These are phyloP conservation scores for Rhodotorula toruloides DNA, from an alignment of 768 basidiomycete species.

Conservation along the genomic window DNA sequence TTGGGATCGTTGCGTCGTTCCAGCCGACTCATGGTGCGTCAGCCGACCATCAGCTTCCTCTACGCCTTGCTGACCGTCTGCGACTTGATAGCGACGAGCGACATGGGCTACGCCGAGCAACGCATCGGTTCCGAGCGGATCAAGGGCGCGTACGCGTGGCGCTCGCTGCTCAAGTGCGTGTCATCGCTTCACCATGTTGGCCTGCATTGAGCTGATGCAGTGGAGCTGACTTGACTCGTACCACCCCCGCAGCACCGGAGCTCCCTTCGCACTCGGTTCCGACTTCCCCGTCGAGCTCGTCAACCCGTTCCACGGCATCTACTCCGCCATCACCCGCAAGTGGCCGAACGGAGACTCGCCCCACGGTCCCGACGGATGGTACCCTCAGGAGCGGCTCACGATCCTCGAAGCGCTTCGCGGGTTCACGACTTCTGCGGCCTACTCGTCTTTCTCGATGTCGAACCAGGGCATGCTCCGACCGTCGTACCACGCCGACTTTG, in stretches of 20 bases:
- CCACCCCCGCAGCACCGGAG: slow-evolving; percentile 43
- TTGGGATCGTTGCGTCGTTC: slow-evolving; percentile 85
- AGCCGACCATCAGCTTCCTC: background rate
- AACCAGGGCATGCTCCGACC: slow-evolving; percentile 64
- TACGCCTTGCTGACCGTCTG: background rate
- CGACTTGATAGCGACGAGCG: slow-evolving; percentile 59
- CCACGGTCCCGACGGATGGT: slow-evolving; percentile 81
- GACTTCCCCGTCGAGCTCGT: slow-evolving; percentile 92
- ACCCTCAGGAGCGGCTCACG: slow-evolving; percentile 65
- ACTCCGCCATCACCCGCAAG: slow-evolving; percentile 75
- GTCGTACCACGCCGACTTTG: slow-evolving; percentile 84
- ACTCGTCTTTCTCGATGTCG: slow-evolving; percentile 72
- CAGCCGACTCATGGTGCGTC: slow-evolving; percentile 72
- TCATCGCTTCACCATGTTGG: background rate
- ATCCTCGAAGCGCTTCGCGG: slow-evolving; percentile 69
- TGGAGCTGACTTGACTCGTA: slow-evolving; percentile 56
- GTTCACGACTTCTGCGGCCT: slow-evolving; percentile 84
- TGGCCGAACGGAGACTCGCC: slow-evolving; percentile 67
- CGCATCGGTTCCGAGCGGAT: slow-evolving; percentile 76
- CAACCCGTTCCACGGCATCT: slow-evolving; percentile 82
- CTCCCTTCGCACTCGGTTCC: slow-evolving; percentile 71
- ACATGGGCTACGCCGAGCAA: slow-evolving; percentile 86
- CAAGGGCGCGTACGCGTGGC: slow-evolving; percentile 84
- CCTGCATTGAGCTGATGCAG: slow-evolving; percentile 47
- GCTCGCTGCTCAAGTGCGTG: slow-evolving; percentile 63